phyloP scores from a whole-genome alignment of 352 stramenopile genomes.

The Globisporangium nodosum region DNA sequence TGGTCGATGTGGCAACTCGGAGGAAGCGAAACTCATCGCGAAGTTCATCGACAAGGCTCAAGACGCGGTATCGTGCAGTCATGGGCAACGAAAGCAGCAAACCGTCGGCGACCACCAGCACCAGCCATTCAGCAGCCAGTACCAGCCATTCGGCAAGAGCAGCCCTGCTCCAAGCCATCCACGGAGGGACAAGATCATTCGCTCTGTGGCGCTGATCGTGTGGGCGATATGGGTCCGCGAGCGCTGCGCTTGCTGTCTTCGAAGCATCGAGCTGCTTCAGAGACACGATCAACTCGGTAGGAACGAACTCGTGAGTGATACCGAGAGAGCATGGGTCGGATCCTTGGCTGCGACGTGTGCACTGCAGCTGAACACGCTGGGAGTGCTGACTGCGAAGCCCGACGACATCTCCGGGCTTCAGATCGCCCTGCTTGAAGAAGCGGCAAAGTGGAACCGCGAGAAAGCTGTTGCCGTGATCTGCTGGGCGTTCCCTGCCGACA shows the following conservation, averaged over 20 bases:
- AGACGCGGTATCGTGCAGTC: slow-evolving; percentile 6
- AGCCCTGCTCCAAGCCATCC: not conserved
- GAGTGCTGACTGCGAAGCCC: slow-evolving; percentile 11
- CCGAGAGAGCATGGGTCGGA: slow-evolving; percentile 11
- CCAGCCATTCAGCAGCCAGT: not conserved
- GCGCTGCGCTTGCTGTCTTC: slow-evolving; percentile 20
- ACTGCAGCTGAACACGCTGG: slow-evolving; percentile 29
- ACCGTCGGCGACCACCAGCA: slow-evolving; percentile 3
- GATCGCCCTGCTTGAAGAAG: slow-evolving; percentile 33
- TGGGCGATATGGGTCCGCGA: slow-evolving; percentile 44
- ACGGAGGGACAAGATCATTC: slow-evolving; percentile 19
- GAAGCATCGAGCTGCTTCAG: slow-evolving; percentile 13
- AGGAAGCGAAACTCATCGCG: slow-evolving; percentile 10
- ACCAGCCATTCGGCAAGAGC: not conserved
- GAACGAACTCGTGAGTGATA: not conserved
- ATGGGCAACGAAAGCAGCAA: slow-evolving; percentile 4
- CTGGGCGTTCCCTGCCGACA: slow-evolving; percentile 24
- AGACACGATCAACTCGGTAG: not conserved
- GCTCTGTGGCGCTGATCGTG: slow-evolving; percentile 22
- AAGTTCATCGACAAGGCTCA: slow-evolving; percentile 12
- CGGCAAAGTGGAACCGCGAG: slow-evolving; percentile 14
- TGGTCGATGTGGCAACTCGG: slow-evolving; percentile 2
- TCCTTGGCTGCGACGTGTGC: slow-evolving; percentile 29
- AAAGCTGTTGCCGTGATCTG: slow-evolving; percentile 22
- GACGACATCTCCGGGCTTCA: slow-evolving; percentile 28